Conservation (phyloP, 1,284 basidiomycete species). For the Ustilago shanxiensis region DNA sequence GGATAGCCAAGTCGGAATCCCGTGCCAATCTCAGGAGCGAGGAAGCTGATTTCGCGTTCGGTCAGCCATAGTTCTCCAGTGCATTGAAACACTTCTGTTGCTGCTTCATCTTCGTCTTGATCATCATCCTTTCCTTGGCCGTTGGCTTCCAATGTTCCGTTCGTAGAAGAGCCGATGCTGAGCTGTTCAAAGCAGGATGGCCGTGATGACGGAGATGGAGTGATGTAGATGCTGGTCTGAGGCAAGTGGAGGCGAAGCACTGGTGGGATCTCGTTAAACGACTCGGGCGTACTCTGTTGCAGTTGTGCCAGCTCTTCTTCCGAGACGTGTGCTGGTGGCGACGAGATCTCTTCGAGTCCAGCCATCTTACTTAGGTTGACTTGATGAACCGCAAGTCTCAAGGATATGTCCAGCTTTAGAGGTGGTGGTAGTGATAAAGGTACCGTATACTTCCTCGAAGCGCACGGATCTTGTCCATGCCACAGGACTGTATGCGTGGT, state of each 20-base stretch:
- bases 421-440: slow-evolving; percentile 1
- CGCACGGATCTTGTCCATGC: slow-evolving; percentile 11
- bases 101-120: background rate
- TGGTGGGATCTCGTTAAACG: slow-evolving; percentile 42
- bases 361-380: slow-evolving; percentile 6
- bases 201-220: slow-evolving; percentile 34
- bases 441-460: background rate
- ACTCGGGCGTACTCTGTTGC: slow-evolving; percentile 52
- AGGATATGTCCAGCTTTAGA: background rate
- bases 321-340: slow-evolving; percentile 30
- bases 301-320: slow-evolving; percentile 23
- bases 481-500: background rate
- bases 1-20: slow-evolving; percentile 64
- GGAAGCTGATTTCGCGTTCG: slow-evolving; percentile 56
- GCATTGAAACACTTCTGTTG: slow-evolving; percentile 30
- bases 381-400: background rate
- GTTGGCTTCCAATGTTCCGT: background rate
- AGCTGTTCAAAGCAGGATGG: slow-evolving; percentile 35
- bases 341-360: slow-evolving; percentile 28
- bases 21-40: slow-evolving; percentile 23
- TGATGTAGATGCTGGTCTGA: slow-evolving; percentile 37
- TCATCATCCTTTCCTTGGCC: slow-evolving; percentile 2
- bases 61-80: slow-evolving; percentile 54
- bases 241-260: slow-evolving; percentile 34
- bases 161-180: background rate